These are phyloP conservation scores for Emericellopsis cladophorae DNA, from an alignment of 2,329 filamentous ascomycete genomes.

Conservation along the genomic window DNA sequence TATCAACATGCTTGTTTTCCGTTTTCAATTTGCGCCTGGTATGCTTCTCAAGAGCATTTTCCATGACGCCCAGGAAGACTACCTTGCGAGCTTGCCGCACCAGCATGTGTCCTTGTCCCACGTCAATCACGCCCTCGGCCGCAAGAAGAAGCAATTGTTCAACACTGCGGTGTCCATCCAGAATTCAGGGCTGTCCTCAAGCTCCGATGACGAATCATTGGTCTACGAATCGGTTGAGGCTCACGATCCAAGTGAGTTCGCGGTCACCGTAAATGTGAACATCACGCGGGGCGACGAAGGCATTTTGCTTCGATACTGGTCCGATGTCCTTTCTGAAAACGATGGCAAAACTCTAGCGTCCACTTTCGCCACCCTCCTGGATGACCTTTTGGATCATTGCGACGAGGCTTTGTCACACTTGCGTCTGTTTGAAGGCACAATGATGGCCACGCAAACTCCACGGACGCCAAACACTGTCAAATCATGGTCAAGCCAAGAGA, in stretches of 20 bases:
- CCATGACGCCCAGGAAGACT: constrained; percentile 29
- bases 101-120: constrained; percentile 35
- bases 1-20: constrained; percentile 42
- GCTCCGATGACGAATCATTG: constrained; percentile 1
- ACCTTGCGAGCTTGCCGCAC: constrained; percentile 29
- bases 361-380: constrained; percentile 7
- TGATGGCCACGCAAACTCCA: neutral
- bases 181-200: constrained; percentile 5
- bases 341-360: constrained; percentile 8
- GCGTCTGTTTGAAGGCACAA: constrained; percentile 1
- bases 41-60: constrained; percentile 19
- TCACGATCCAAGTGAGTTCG: constrained; percentile 15
- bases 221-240: constrained; percentile 7
- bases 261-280: constrained; percentile 16
- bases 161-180: constrained; percentile 20
- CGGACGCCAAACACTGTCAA: neutral
- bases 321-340: constrained; percentile 4
- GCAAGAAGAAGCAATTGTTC: constrained; percentile 11
- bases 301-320: constrained; percentile 11
- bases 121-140: constrained; percentile 22
- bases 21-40: constrained; percentile 19
- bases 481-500: neutral
- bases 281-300: constrained; percentile 10
- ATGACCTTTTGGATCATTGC: constrained; percentile 7
- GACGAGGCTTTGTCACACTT: constrained; percentile 7